Evolutionary conservation across 2,329 filamentous ascomycete genomes (phyloP).

Genomic region (Pseudogymnoascus sp.): DNA sequence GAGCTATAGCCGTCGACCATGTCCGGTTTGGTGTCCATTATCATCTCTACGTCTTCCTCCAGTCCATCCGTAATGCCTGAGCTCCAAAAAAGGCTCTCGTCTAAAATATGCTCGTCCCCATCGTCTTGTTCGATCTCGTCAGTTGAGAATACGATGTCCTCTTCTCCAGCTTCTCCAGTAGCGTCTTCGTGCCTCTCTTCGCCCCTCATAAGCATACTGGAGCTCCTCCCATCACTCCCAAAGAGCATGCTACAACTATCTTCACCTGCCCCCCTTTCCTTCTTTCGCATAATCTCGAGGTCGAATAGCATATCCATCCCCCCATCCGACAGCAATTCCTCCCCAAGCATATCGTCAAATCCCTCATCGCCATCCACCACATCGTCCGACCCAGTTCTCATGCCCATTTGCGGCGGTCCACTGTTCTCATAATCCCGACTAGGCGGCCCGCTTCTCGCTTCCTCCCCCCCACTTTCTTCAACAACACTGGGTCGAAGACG

Average conservation of each 20-base stretch:
- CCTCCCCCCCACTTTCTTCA: background rate
- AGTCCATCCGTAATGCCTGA: background rate
- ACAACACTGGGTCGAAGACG: conserved; percentile 11
- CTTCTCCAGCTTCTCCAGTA: background rate
- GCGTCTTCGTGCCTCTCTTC: background rate
- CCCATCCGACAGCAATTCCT: background rate
- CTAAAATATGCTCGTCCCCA: background rate
- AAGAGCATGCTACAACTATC: background rate
- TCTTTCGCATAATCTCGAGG: background rate
- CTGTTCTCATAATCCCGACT: background rate
- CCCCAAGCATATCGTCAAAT: background rate
- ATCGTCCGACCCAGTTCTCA: background rate
- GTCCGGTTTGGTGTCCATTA: background rate
- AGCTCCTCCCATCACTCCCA: background rate
- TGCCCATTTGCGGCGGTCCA: background rate
- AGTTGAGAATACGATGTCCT: background rate
- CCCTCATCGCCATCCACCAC: background rate
- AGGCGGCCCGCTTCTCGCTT: background rate
- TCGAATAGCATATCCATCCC: conserved; percentile 8
- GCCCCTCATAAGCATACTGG: background rate
- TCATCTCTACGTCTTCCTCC: background rate
- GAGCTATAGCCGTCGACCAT: background rate
- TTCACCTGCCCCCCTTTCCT: background rate
- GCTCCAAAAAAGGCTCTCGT: background rate
- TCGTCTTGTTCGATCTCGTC: background rate